These are phyloP conservation scores for Chrysopogon serrulatus DNA, from an alignment of 176 grass and related monocot species.

Conservation along the genomic window DNA sequence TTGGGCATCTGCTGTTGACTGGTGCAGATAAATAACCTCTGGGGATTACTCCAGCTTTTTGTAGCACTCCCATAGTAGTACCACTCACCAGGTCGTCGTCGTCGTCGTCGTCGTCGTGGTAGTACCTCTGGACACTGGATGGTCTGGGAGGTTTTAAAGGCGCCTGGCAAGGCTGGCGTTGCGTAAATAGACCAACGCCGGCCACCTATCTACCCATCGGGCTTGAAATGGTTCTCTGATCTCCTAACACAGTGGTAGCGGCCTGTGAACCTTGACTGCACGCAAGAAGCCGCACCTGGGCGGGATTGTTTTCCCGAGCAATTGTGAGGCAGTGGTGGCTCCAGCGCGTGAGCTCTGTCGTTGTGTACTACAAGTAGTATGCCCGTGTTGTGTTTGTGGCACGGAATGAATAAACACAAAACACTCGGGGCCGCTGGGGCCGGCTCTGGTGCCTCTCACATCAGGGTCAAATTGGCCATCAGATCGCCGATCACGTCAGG, in stretches of 20 bases:
- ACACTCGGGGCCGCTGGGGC: not conserved
- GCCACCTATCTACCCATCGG: not conserved
- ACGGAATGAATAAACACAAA: not conserved
- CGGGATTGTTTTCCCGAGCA: not conserved
- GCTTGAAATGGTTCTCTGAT: not conserved
- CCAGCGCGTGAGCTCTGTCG: not conserved
- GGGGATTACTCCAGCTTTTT: conserved; percentile 13
- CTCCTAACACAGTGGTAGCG: not conserved
- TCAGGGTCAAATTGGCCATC: not conserved
- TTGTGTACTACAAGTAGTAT: too few relatives aligned
- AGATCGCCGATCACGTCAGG: not conserved
- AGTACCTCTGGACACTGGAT: too few relatives aligned
- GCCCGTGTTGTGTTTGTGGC: not conserved
- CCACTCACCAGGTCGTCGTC: too few relatives aligned
- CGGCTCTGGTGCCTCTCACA: not conserved
- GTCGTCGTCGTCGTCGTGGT: too few relatives aligned
- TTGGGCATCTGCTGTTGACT: not conserved
- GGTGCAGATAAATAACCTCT: not conserved
- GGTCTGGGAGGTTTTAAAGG: not conserved
- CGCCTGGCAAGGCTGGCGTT: not conserved
- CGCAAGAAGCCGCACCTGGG: too few relatives aligned
- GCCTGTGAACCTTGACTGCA: not conserved
- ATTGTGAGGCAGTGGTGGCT: not conserved
- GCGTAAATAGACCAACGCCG: not conserved
- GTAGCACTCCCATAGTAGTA: not conserved